Evolutionary conservation across 1,284 basidiomycete species (phyloP).

Genomic region (Irpex sp.): DNA sequence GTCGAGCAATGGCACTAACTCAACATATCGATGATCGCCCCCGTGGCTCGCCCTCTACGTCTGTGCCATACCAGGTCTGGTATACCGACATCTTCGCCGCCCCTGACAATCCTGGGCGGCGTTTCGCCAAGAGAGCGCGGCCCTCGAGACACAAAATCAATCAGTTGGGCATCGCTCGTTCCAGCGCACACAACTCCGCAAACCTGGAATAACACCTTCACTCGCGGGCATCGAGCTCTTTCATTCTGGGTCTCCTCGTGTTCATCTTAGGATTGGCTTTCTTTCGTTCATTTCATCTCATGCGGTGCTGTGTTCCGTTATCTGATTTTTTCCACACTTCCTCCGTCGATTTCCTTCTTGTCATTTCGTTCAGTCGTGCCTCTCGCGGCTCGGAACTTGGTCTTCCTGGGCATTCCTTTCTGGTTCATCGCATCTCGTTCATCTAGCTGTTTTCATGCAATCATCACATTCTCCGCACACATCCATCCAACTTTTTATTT

Average conservation of each 20-base stretch:
- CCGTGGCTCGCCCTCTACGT: background rate
- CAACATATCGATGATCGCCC: conserved; percentile 2
- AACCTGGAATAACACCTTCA: background rate
- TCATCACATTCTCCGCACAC: background rate
- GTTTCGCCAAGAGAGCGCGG: background rate
- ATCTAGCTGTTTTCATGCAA: background rate
- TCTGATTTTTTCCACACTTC: background rate
- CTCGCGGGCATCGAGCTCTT: background rate
- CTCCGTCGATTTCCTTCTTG: background rate
- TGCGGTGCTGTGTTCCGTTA: background rate
- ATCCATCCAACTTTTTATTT: background rate
- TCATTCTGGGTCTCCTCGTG: background rate
- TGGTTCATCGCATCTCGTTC: background rate
- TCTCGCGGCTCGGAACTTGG: background rate
- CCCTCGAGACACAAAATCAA: background rate
- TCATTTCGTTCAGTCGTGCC: background rate
- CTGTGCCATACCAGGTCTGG: background rate
- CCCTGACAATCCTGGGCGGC: background rate
- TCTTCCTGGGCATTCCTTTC: background rate
- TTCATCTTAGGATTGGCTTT: background rate
- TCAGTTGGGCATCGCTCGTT: background rate
- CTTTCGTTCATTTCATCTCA: background rate
- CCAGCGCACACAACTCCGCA: background rate
- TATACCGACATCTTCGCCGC: background rate
- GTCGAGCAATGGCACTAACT: background rate